Conservation (phyloP, 768 basidiomycete species). For the Pleurotus tuber-regium region DNA sequence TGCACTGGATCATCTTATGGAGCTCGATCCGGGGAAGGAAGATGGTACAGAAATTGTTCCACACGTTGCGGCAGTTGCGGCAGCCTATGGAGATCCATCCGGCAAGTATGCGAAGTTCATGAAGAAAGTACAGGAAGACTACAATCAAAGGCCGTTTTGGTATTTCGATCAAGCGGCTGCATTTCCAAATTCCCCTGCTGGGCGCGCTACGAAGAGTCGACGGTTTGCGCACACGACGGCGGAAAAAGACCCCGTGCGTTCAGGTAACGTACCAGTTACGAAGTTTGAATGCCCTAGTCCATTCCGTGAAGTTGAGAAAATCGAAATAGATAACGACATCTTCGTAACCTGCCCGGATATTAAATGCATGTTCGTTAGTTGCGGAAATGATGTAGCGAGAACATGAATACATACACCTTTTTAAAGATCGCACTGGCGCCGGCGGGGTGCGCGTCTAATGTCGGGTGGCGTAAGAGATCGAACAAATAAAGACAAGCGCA, state of each 20-base stretch:
- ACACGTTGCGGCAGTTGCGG: conserved; percentile 49
- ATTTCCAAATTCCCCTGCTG: conserved; percentile 34
- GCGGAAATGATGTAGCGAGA: too few species aligned
- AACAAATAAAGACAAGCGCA: conserved; percentile 11
- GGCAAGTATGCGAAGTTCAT: conserved; percentile 48
- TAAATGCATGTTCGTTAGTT: conserved; percentile 33
- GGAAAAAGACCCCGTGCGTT: too few species aligned
- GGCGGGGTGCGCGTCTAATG: too few species aligned
- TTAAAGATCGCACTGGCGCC: too few species aligned
- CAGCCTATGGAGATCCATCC: conserved; percentile 51
- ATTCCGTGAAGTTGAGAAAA: too few species aligned
- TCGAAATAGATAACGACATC: conserved; percentile 24
- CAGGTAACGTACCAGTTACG: too few species aligned
- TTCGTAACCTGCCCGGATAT: conserved; percentile 43
- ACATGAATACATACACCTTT: too few species aligned
- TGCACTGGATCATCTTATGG: conserved; percentile 48
- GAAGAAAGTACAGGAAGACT: conserved; percentile 26
- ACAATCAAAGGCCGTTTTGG: conserved; percentile 39
- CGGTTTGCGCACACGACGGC: too few species aligned
- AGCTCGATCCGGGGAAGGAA: conserved; percentile 36
- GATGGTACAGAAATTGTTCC: conserved; percentile 40
- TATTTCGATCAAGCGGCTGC: conserved; percentile 47
- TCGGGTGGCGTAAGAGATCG: too few species aligned
- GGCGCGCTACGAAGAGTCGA: conserved; percentile 20
- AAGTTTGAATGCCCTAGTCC: too few species aligned